Percentiles rank a stretch among this genome's conserved stretches.
phyloP scores from a whole-genome alignment of 1,284 basidiomycete genomes.

The Leccinum subrobustum region DNA sequence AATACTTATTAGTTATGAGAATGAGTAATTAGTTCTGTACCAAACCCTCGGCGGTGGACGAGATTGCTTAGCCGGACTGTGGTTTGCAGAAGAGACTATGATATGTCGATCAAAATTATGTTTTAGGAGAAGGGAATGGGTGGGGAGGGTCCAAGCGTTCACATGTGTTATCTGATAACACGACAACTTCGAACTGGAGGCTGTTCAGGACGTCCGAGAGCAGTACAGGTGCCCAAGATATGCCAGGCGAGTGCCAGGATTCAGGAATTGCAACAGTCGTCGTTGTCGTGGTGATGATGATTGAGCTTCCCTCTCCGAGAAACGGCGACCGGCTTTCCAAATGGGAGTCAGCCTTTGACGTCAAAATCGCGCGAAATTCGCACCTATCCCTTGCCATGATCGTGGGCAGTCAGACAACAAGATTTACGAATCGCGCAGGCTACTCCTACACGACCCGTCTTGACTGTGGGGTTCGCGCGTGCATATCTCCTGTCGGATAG shows the following conservation, averaged over 20 bases:
- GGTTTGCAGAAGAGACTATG: not conserved
- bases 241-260: not conserved
- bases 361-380: not conserved
- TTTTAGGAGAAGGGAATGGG: not conserved
- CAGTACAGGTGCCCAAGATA: not conserved
- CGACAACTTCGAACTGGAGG: not conserved
- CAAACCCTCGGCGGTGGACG: not conserved
- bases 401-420: not conserved
- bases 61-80: not conserved
- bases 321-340: not conserved
- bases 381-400: constrained; percentile 2
- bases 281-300: not conserved
- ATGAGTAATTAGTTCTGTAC: not conserved
- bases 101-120: not conserved
- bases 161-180: not conserved
- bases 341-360: not conserved
- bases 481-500: not conserved
- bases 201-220: not conserved
- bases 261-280: not conserved
- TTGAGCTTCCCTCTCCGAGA: not conserved
- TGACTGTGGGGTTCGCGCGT: constrained; percentile 13
- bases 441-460: not conserved
- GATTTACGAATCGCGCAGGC: not conserved
- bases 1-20: not conserved
- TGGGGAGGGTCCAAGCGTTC: not conserved